Percentiles rank a stretch among this genome's conserved stretches.
phyloP scores from a whole-genome alignment of 352 stramenopile species.

The Pythium phragmitis region DNA sequence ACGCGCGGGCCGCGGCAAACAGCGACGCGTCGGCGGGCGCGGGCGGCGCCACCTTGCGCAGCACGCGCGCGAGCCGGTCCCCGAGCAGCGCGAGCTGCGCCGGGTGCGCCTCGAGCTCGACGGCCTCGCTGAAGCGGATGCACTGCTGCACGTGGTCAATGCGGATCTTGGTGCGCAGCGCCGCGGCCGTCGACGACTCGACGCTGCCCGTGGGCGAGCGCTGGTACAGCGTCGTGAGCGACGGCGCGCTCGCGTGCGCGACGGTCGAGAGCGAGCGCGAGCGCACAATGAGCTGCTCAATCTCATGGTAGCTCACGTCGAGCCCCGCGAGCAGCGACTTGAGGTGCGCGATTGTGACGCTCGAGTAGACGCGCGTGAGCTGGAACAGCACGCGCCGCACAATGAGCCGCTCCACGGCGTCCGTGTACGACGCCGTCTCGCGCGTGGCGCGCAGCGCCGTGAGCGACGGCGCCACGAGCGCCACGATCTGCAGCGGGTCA shows the following conservation, averaged over 20 bases:
- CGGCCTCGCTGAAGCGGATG: constrained; percentile 80
- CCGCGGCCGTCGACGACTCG: constrained; percentile 51
- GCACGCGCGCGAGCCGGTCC: constrained; percentile 58
- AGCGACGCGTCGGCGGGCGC: constrained; percentile 40
- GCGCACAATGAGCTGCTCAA: constrained; percentile 87
- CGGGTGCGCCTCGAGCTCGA: constrained; percentile 78
- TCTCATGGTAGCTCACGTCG: constrained; percentile 71
- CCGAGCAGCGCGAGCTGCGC: constrained; percentile 72
- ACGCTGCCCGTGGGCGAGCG: constrained; percentile 36
- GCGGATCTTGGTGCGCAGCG: constrained; percentile 71
- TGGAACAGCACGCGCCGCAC: constrained; percentile 83
- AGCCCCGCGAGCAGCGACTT: constrained; percentile 86
- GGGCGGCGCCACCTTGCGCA: constrained; percentile 46
- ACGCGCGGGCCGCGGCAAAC: constrained; percentile 73
- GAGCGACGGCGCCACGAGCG: constrained; percentile 64
- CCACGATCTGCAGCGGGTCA: constrained; percentile 75
- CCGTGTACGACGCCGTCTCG: constrained; percentile 39
- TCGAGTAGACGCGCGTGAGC: constrained; percentile 86
- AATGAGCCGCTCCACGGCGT: constrained; percentile 63
- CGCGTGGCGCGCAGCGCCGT: constrained; percentile 35
- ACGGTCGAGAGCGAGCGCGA: constrained; percentile 69
- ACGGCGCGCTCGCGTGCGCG: constrained; percentile 57
- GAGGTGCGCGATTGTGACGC: constrained; percentile 81
- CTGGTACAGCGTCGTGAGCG: constrained; percentile 63
- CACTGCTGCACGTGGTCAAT: constrained; percentile 85